A percentile compares a stretch with the other conserved stretches of the same genome.
phyloP scores from a whole-genome alignment of 106 monocot species.

The Agapanthus africanus region DNA sequence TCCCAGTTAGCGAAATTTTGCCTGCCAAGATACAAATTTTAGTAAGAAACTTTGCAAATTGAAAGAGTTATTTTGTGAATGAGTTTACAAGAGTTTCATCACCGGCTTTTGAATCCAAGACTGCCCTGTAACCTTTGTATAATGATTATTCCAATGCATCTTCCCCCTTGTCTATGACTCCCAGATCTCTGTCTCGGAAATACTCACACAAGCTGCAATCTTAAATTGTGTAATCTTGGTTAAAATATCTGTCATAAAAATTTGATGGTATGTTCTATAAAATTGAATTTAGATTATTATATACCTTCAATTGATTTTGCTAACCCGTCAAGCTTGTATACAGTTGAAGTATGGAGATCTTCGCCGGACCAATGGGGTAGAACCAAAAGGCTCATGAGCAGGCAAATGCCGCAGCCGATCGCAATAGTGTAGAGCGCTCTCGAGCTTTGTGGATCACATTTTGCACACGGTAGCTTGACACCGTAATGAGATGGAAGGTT shows the following conservation, averaged over 20 bases:
- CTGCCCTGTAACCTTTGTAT: conserved; percentile 23
- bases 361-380: conserved; percentile 67
- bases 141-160: not conserved
- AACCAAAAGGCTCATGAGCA: conserved; percentile 52
- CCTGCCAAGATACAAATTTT: conserved; percentile 24
- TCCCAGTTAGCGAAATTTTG: conserved; percentile 70
- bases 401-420: conserved; percentile 52
- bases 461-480: conserved; percentile 49
- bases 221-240: too few relatives aligned
- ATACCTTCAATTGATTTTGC: conserved; percentile 24
- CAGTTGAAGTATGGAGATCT: conserved; percentile 53
- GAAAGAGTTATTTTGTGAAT: not conserved
- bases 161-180: not conserved
- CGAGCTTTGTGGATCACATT: conserved; percentile 37
- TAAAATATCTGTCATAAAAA: too few relatives aligned
- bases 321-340: conserved; percentile 14
- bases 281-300: not conserved
- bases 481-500: conserved; percentile 66
- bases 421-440: conserved; percentile 47
- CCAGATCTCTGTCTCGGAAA: conserved; percentile 9
- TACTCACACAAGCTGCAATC: conserved; percentile 13
- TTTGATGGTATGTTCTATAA: not conserved
- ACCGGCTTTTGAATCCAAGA: conserved; percentile 23
- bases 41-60: not conserved
- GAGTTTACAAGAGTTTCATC: conserved; percentile 19